Base-by-base conservation (phyloP, 2,329 filamentous ascomycete species). In the Emmonsiellopsis sp. region DNA sequence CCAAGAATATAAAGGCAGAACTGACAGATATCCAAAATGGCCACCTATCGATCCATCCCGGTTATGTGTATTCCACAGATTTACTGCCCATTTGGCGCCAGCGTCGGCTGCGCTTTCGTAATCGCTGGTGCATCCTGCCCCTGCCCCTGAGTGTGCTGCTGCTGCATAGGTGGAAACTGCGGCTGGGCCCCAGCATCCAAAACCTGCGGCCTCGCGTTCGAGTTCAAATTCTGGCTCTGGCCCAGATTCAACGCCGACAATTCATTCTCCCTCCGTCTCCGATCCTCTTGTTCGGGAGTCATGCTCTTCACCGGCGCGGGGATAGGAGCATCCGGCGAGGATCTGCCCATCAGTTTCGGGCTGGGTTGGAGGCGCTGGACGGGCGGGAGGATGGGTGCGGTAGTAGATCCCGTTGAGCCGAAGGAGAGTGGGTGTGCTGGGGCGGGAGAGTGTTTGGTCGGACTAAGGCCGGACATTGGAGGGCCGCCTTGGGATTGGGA, bases 381-480 rank as follows among this genome's bases (percentile, higher is more conserved):
- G 2, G 70, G 70, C 31, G 70, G 71, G 17, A 73, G 58, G 8
- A 73, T 62, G 0, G 70, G 62, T 2, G 69, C 65, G 33, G 44
- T 50, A 3, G 50, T 49, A 10, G 32, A 56, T 17, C 31, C 43
- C 49, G 53, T 50, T 14, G 50, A 47, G 27, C 34, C 47, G 44
- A 52, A 54, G 11, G 55, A 53, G 10, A 55, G 59, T 2, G 68
- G 66, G 6, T 69, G 65, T 9, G 58, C 50, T 36, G 55, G 56
- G 1, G 58, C 55, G 32, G 72, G 71, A 9, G 71, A 73, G 47
- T 74, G 70, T 56, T 76, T 76, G 11, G 65, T 74, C 10, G 73
- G 73, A 33, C 73, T 75, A 31, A 75, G 68, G 2, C 73, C 73
- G 0, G 73, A 75, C 46, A 73, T 60, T 6, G 67, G 61, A 51